phyloP scores from a whole-genome alignment of 371 early-diverging fungal genomes.

The Mucor irregularis region DNA sequence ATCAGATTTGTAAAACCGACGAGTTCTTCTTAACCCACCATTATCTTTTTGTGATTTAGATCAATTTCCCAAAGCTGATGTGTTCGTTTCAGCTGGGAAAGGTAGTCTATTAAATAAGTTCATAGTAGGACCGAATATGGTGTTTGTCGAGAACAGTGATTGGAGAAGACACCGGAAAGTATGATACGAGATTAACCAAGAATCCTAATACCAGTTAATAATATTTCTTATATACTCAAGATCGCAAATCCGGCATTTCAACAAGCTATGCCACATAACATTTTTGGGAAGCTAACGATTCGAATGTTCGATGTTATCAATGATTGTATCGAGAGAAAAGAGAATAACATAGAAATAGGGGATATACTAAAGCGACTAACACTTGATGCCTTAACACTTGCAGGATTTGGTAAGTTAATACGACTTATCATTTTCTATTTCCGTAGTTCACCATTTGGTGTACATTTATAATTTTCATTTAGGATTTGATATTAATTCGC shows the following conservation, averaged over 20 bases:
- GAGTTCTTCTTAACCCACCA: neutral
- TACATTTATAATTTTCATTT: neutral
- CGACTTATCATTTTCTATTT: neutral
- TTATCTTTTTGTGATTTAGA: neutral
- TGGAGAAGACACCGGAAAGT: slow-evolving; percentile 6
- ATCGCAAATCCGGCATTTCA: slow-evolving; percentile 41
- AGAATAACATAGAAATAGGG: slow-evolving; percentile 12
- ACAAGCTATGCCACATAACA: slow-evolving; percentile 24
- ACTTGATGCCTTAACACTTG: slow-evolving; percentile 31
- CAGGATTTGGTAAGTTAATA: slow-evolving; percentile 26
- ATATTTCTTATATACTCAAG: neutral
- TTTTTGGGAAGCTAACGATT: slow-evolving; percentile 24
- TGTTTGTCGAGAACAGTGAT: neutral
- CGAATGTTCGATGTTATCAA: slow-evolving; percentile 23
- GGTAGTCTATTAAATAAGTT: slow-evolving; percentile 4
- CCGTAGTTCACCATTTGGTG: no score
- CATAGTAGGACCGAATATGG: slow-evolving; percentile 5
- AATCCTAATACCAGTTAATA: neutral
- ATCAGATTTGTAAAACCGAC: neutral
- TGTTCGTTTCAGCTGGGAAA: neutral
- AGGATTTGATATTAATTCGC: slow-evolving; percentile 30
- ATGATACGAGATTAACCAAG: no score
- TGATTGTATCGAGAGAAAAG: neutral
- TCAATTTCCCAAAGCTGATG: slow-evolving; percentile 1
- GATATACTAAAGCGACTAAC: slow-evolving; percentile 28